Evolutionary conservation across 169 alveolate species (phyloP).

Genomic region (Neospora caninum): DNA sequence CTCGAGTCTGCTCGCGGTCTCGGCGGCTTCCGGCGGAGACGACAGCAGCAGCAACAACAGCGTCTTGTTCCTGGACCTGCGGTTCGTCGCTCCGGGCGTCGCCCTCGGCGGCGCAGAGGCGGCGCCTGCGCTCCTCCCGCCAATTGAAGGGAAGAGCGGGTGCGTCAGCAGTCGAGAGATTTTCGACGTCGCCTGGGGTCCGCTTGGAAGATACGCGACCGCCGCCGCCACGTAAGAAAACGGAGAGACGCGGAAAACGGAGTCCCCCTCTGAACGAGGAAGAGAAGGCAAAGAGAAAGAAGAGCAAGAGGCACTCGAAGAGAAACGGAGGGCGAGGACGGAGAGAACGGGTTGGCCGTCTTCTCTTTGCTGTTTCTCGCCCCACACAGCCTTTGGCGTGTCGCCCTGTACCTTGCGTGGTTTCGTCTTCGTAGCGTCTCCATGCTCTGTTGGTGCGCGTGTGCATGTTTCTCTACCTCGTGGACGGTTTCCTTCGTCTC

Average conservation of each 20-base stretch:
- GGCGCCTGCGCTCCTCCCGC: neutral
- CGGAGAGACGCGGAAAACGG: neutral
- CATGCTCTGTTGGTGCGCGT: too few relatives aligned
- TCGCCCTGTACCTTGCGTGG: too few relatives aligned
- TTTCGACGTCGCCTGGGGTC: neutral
- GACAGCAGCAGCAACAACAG: conserved; percentile 39
- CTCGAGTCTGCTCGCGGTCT: neutral
- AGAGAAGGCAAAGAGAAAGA: neutral
- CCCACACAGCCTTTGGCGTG: too few relatives aligned
- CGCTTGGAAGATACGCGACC: neutral
- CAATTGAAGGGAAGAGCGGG: neutral
- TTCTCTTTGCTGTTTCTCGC: too few relatives aligned
- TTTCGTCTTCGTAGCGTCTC: too few relatives aligned
- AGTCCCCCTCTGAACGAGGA: neutral
- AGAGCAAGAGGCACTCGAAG: too few relatives aligned
- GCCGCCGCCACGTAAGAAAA: neutral
- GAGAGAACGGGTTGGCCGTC: neutral
- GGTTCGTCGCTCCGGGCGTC: neutral
- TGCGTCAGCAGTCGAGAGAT: conserved; percentile 4
- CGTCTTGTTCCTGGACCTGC: neutral
- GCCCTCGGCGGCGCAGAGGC: neutral
- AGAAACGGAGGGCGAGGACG: too few relatives aligned
- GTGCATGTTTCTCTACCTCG: too few relatives aligned
- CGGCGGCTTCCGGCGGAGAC: neutral
- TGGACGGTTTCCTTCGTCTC: too few relatives aligned